Base-by-base conservation (phyloP, 371 early-diverging fungal genomes). In the Lichtheimia ornata region DNA sequence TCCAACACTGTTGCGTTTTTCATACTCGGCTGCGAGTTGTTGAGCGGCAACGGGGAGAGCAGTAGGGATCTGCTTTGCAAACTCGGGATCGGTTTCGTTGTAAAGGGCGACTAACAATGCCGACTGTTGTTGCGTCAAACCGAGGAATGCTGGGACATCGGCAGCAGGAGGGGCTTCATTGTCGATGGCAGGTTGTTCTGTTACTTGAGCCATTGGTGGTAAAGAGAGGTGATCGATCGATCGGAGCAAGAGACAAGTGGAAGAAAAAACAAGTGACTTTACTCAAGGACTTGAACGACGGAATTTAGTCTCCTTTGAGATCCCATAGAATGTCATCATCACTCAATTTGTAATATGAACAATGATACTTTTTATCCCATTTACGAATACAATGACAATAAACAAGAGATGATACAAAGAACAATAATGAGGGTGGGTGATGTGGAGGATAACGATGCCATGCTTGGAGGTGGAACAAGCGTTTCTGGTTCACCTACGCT, bases 21-120 rank as follows among this genome's bases (percentile, higher is more conserved):
- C 79, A 53, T 74, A 81, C 50, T 84, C 86, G 56, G 66, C 70
- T 1, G 70, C 65, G 15, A 85, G 66, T 59, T 85, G 84, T 51
- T 77, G 75, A 6, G 84, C 79, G 56, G 84, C 84, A 30, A 78
- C 65, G 5, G 86, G 86, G 52, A 84, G 72, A n/a, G 84, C 77
- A 3, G 82, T 79, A 13, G 84, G 83, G 61, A 85, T 74, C 50
- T 77, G 67, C 28, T 82, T 73, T 17, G 82, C 86, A 57, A 85
- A 75, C 11, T 78, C 72, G 27, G 86, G 86, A 72, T 85, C 84
- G 18, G 82, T 74, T 56, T 83, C 83, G 45, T 81, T 79, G 68
- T 85, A 85, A 18, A 85, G 69, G 11, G 86, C 84, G 53, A 85
- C 70, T n/a, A 85, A 59, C 17, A 84, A 63, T 15, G 75, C 74